phyloP scores from a whole-genome alignment of 1,284 basidiomycete species.

The Pseudomicrostroma phylloplanum region DNA sequence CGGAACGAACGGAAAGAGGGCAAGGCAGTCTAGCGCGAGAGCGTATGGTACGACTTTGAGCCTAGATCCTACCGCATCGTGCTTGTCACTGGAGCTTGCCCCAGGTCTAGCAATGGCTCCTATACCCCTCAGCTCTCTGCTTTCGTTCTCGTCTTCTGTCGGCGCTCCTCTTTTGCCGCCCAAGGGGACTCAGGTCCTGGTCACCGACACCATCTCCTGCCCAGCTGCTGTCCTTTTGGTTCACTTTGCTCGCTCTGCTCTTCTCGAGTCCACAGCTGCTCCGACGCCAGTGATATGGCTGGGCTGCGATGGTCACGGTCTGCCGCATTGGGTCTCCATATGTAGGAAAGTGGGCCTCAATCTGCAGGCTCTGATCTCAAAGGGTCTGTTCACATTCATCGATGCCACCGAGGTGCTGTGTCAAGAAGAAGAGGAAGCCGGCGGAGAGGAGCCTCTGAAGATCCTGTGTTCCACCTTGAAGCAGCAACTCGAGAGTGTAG shows the following conservation, averaged over 20 bases:
- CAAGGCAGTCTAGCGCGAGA: too few relatives aligned
- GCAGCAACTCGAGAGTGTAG: background rate
- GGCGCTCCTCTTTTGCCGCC: background rate
- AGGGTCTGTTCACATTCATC: conserved; percentile 19
- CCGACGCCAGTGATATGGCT: conserved; percentile 20
- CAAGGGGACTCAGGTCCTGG: conserved; percentile 20
- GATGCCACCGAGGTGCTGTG: conserved; percentile 15
- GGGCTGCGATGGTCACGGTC: conserved; percentile 22
- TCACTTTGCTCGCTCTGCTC: conserved; percentile 23
- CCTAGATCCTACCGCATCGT: too few relatives aligned
- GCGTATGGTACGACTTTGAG: too few relatives aligned
- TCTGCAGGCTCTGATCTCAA: conserved; percentile 18
- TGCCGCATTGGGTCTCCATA: conserved; percentile 22
- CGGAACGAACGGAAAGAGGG: too few relatives aligned
- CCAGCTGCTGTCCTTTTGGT: conserved; percentile 26
- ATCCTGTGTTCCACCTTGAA: background rate
- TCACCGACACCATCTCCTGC: conserved; percentile 31
- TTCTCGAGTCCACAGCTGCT: conserved; percentile 7
- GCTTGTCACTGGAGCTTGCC: too few relatives aligned
- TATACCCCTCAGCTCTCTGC: background rate
- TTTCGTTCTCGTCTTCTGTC: background rate
- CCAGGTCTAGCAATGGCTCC: background rate
- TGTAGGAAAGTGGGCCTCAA: conserved; percentile 25
- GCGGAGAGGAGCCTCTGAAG: background rate
- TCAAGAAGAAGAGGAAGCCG: background rate